phyloP scores from a whole-genome alignment of 176 grass and related monocot species.

The Melocanna baccifera region DNA sequence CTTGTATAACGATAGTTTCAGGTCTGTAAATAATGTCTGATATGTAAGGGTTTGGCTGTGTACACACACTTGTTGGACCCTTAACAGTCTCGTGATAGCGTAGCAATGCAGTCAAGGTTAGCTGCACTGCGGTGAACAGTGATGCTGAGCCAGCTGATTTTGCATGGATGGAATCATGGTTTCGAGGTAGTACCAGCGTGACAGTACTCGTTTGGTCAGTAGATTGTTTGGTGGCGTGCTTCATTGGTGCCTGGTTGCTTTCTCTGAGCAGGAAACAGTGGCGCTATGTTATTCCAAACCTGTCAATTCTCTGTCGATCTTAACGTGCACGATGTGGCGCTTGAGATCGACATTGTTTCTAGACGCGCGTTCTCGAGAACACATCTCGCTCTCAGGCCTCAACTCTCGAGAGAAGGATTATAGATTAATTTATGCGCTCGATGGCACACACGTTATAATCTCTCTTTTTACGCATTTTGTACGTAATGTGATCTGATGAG shows the following conservation, averaged over 20 bases:
- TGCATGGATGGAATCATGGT: not conserved
- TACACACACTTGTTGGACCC: not conserved
- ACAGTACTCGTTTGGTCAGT: not conserved
- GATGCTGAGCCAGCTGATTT: not conserved
- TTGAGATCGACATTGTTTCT: not conserved
- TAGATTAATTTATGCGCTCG: not conserved
- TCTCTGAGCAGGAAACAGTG: constrained; percentile 21
- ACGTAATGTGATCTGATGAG: not conserved
- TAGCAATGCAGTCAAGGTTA: not conserved
- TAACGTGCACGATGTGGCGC: not conserved
- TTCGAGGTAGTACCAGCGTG: not conserved
- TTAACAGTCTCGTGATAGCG: not conserved
- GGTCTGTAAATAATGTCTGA: constrained; percentile 30
- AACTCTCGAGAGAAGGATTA: not conserved
- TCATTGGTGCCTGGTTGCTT: constrained; percentile 29
- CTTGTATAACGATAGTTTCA: not conserved
- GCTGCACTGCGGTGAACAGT: not conserved
- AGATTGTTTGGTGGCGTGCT: constrained; percentile 20
- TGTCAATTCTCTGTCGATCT: constrained; percentile 10
- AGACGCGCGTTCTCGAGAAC: not conserved
- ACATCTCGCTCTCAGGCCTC: not conserved
- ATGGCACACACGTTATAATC: not conserved
- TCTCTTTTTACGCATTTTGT: not conserved
- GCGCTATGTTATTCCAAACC: not conserved
- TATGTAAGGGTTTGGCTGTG: not conserved